A percentile compares a stretch with the other conserved stretches of the same genome.
phyloP scores from a whole-genome alignment of 164 flowering plant genomes.

The Cinnamomum micranthum region DNA sequence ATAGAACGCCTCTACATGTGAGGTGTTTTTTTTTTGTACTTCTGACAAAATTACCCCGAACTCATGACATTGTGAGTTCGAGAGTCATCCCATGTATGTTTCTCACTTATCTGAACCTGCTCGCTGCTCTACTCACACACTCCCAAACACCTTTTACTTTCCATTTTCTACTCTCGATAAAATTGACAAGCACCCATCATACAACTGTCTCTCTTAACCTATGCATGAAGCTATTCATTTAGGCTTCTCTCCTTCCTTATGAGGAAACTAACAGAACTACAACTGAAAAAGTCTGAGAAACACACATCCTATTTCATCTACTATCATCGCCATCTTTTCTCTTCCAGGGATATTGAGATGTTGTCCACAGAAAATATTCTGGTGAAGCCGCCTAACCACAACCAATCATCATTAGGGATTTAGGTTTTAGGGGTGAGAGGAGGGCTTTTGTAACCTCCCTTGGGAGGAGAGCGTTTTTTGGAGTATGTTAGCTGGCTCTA shows the following conservation, averaged over 20 bases:
- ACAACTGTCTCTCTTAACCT: constrained; percentile 1
- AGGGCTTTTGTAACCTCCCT: no score
- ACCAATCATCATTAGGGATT: constrained; percentile 1
- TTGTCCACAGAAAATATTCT: constrained; percentile 6
- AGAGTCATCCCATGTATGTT: no score
- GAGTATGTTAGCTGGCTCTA: no score
- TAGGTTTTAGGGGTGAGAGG: no score
- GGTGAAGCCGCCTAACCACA: neutral
- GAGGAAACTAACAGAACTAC: constrained; percentile 24
- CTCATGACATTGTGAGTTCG: no score
- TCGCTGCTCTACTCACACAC: no score
- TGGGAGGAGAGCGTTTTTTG: no score
- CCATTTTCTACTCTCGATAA: neutral
- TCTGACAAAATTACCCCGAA: no score
- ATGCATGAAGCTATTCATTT: constrained; percentile 51
- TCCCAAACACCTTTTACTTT: neutral
- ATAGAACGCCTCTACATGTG: no score
- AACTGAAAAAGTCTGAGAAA: neutral
- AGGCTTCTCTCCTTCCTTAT: constrained; percentile 33
- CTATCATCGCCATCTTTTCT: neutral
- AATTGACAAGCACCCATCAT: neutral
- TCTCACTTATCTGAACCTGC: no score
- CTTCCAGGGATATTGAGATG: no score
- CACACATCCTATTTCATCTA: neutral
- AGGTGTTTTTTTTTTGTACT: no score